A percentile compares a stretch with the other conserved stretches of the same genome.
Conservation (phyloP, 805 yeast genomes). For the Clavispora carvajalis region DNA sequence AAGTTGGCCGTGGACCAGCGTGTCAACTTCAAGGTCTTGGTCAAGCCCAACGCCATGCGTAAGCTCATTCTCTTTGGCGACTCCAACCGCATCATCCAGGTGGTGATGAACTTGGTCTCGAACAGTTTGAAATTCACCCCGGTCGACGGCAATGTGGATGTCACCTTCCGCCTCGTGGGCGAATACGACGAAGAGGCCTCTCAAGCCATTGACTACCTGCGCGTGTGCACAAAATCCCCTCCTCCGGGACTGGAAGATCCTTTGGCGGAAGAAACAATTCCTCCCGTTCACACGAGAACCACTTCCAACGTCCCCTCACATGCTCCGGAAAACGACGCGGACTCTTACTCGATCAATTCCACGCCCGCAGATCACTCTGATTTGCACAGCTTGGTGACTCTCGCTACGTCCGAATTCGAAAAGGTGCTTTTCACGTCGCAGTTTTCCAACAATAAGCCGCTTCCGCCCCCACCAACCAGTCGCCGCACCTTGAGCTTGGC, state of each 20-base stretch:
- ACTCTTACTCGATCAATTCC: background rate
- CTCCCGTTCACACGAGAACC: no score
- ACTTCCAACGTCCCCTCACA: no score
- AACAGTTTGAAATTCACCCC: slow-evolving; percentile 93
- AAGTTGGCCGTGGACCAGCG: slow-evolving; percentile 74
- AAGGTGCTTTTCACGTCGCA: slow-evolving; percentile 34
- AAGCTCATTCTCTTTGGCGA: slow-evolving; percentile 78
- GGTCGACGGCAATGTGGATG: slow-evolving; percentile 73
- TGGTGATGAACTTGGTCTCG: slow-evolving; percentile 87
- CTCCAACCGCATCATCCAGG: slow-evolving; percentile 83
- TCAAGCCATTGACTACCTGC: slow-evolving; percentile 7
- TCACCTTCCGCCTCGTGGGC: slow-evolving; percentile 58
- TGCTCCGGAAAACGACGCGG: no score
- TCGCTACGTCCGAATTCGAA: slow-evolving; percentile 36
- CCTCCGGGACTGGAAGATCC: background rate
- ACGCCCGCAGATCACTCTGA: slow-evolving; percentile 11
- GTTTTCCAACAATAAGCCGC: slow-evolving; percentile 19
- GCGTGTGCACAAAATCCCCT: slow-evolving; percentile 8
- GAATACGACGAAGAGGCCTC: slow-evolving; percentile 48
- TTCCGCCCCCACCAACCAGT: slow-evolving; percentile 7
- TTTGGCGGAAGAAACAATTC: background rate
- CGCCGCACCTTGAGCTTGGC: background rate
- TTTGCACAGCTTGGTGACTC: slow-evolving; percentile 24
- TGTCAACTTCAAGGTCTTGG: slow-evolving; percentile 57
- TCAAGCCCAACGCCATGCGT: slow-evolving; percentile 57